Percentiles rank a stretch among this genome's conserved stretches.
phyloP scores from a whole-genome alignment of 2,329 filamentous ascomycete species.

The Leptographium procerum region DNA sequence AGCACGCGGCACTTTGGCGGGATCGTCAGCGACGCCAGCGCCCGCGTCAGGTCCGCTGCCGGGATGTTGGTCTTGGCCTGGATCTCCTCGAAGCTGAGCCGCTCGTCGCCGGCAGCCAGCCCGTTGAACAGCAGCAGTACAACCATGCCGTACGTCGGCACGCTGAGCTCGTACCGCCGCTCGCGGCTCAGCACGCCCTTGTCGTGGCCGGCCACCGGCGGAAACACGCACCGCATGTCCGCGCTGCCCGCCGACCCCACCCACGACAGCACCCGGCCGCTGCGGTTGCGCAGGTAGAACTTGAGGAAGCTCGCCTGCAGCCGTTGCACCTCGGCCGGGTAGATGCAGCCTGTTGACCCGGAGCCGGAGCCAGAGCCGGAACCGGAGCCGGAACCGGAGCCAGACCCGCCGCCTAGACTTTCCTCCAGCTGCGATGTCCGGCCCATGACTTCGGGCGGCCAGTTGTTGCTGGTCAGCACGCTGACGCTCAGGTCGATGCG shows the following conservation, averaged over 20 bases:
- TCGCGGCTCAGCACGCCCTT: constrained; percentile 49
- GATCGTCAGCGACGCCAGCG: constrained; percentile 71
- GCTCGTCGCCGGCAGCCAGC: constrained; percentile 28
- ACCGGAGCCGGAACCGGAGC: not conserved
- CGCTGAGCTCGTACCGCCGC: constrained; percentile 78
- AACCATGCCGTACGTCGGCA: constrained; percentile 86
- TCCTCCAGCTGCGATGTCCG: constrained; percentile 39
- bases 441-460: constrained; percentile 84
- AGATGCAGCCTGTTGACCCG: constrained; percentile 47
- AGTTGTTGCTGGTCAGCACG: constrained; percentile 86
- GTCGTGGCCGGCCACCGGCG: constrained; percentile 58
- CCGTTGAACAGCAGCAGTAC: constrained; percentile 86
- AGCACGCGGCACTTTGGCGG: constrained; percentile 75
- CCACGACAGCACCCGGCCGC: constrained; percentile 83
- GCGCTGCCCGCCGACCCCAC: constrained; percentile 60
- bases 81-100: constrained; percentile 61
- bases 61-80: constrained; percentile 74
- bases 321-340: constrained; percentile 60
- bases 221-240: constrained; percentile 73
- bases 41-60: constrained; percentile 58
- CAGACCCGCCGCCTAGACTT: constrained; percentile 15
- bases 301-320: constrained; percentile 78
- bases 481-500: constrained; percentile 72
- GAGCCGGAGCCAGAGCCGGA: constrained; percentile 11
- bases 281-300: constrained; percentile 80